Base-by-base conservation (phyloP, 2,329 filamentous ascomycete genomes). In the Fusarium bactridioides region DNA sequence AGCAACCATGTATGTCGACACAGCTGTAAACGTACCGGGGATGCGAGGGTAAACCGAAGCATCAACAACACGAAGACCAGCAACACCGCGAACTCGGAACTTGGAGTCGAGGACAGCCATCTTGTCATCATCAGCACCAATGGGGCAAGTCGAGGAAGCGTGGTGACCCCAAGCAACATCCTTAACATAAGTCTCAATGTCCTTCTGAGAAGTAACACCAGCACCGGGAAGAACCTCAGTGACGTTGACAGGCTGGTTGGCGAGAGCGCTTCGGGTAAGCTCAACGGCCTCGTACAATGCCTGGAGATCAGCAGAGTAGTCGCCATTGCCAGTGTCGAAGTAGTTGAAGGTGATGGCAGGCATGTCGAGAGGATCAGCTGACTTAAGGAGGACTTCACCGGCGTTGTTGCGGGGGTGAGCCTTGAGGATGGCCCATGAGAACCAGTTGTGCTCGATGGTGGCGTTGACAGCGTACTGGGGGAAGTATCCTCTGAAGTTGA, bases 261-360 rank as follows among this genome's bases (percentile, higher is more conserved):
- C 58, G 5, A 81, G 59, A 4, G 86, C 84, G 12, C 84, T 79
- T 8, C 89, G 85, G 0, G 85, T 82, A 12, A 89, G 84, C 61
- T 84, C 76, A 54, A 92, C 80, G 4, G 85, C 88, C 75, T 92
- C 89, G 37, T 83, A 82, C 19, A 90, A 72, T 2, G 89, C 88
- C 51, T 89, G 86, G 13, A 88, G 76, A 51, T 89, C 85, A 37
- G 84, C 81, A 0, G 80, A 80, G 7, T 83, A 81, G 11, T 87
- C 86, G 27, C 85, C 82, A 25, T 78, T 81, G 25, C 87, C 87
- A 0, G 83, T 82, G 51, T 86, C 84, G 80, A 88, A 91, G 79
- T 86, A 91, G 79, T 89, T 88, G 82, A 90, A 92, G 55, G 83
- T 82, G 72, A 93, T 91, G 10, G 86, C 79, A 0, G 92, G 92